Evolutionary conservation across 2,329 filamentous ascomycete genomes (phyloP).

Genomic region (Plectosphaerella sp.): DNA sequence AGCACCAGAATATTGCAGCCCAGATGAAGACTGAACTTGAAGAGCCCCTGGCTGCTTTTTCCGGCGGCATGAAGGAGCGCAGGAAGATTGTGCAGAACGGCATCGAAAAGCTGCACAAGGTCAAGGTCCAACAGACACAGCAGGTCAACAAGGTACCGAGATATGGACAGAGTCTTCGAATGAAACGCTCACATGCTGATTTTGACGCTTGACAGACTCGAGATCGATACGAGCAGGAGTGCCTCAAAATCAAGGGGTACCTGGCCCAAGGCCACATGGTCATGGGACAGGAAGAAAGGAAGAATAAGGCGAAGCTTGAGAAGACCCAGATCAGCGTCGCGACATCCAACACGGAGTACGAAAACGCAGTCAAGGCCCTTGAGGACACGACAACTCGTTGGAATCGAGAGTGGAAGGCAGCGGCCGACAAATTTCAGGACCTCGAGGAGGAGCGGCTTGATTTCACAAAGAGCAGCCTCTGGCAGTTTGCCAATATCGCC

Average conservation of each 20-base stretch:
- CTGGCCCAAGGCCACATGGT: conserved; percentile 99
- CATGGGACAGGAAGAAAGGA: conserved; percentile 98
- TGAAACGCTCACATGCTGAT: neutral
- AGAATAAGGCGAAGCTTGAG: conserved; percentile 97
- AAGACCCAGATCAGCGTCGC: conserved; percentile 97
- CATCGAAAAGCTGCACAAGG: conserved; percentile 90
- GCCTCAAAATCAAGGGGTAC: conserved; percentile 96
- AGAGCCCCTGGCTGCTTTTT: conserved; percentile 86
- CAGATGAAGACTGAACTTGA: conserved; percentile 98
- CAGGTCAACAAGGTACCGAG: conserved; percentile 78
- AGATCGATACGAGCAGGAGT: conserved; percentile 96
- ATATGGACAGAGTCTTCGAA: neutral
- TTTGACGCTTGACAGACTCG: conserved; percentile 53
- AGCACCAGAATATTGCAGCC: conserved; percentile 80
- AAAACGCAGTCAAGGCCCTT: conserved; percentile 84
- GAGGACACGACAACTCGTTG: conserved; percentile 93
- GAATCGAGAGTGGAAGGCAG: conserved; percentile 98
- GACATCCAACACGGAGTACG: conserved; percentile 87
- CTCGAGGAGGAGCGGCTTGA: conserved; percentile 95
- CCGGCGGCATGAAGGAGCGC: conserved; percentile 92
- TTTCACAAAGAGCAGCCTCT: conserved; percentile 95
- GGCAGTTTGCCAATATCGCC: conserved; percentile 96
- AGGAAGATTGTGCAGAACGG: conserved; percentile 93
- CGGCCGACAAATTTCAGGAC: conserved; percentile 98
- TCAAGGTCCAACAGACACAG: conserved; percentile 87